Percentiles rank a stretch among this genome's conserved stretches.
phyloP scores from a whole-genome alignment of 805 yeast species.

The Lipomyces sp. region DNA sequence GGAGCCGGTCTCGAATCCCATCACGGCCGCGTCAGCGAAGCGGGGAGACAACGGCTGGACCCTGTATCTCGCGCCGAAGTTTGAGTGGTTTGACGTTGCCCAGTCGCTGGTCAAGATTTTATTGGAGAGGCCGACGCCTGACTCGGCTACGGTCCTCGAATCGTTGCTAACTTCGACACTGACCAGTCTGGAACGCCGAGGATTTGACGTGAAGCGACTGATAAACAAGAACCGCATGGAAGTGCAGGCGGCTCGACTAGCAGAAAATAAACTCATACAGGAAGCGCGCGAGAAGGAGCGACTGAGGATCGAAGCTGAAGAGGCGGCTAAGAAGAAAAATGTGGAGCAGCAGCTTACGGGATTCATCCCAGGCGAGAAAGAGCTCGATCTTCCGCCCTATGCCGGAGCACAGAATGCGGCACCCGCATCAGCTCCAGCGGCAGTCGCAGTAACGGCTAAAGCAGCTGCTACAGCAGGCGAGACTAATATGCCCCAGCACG shows the following conservation, averaged over 20 bases:
- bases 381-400: constrained; percentile 15
- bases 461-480: background rate
- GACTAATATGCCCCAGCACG: no score
- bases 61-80: constrained; percentile 31
- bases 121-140: constrained; percentile 39
- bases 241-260: constrained; percentile 21
- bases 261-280: constrained; percentile 16
- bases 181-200: constrained; percentile 37
- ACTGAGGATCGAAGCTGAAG: constrained; percentile 13
- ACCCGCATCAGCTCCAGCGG: no score
- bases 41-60: constrained; percentile 12
- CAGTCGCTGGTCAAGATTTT: constrained; percentile 35
- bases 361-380: constrained; percentile 4
- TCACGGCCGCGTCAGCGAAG: constrained; percentile 28
- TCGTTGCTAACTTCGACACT: constrained; percentile 37
- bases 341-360: background rate
- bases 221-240: constrained; percentile 31
- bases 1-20: constrained; percentile 26
- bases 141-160: constrained; percentile 40
- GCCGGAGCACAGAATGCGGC: background rate
- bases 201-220: constrained; percentile 40
- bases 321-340: background rate
- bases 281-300: constrained; percentile 20
- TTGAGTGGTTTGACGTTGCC: constrained; percentile 42
- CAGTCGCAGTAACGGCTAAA: background rate